phyloP scores from a whole-genome alignment of 768 basidiomycete genomes.

The Mycena kentingensis region DNA sequence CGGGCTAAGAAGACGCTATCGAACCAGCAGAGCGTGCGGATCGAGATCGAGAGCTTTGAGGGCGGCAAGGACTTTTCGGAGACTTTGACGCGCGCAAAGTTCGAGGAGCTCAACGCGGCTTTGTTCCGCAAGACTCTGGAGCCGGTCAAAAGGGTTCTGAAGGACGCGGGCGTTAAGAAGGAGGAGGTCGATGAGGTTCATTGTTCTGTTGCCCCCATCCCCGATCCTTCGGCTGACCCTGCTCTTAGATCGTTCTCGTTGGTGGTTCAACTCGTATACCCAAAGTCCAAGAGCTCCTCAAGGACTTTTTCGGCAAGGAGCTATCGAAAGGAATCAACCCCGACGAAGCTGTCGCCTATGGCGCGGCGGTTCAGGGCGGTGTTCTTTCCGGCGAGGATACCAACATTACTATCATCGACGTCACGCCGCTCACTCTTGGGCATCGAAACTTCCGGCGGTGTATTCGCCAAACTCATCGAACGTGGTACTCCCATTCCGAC shows the following conservation, averaged over 20 bases:
- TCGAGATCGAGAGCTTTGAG: conserved; percentile 72
- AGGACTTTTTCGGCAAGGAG: conserved; percentile 70
- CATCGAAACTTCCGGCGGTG: conserved; percentile 68
- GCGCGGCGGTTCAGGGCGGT: conserved; percentile 70
- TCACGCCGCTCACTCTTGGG: conserved; percentile 56
- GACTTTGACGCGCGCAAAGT: conserved; percentile 79
- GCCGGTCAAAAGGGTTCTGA: conserved; percentile 81
- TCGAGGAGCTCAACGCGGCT: conserved; percentile 83
- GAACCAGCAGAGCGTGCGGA: conserved; percentile 44
- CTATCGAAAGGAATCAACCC: conserved; percentile 70
- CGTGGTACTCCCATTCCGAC: conserved; percentile 56
- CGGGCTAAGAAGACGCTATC: conserved; percentile 74
- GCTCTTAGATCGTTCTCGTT: conserved; percentile 44
- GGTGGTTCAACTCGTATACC: conserved; percentile 77
- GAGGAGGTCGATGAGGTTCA: conserved; percentile 70
- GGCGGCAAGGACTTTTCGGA: conserved; percentile 78
- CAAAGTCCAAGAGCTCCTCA: conserved; percentile 64
- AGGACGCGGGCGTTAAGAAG: conserved; percentile 79
- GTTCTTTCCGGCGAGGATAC: conserved; percentile 61
- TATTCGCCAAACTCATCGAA: conserved; percentile 56
- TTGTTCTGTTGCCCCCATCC: conserved; percentile 1
- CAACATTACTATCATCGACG: conserved; percentile 57
- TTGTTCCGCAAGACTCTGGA: conserved; percentile 85
- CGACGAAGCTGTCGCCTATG: conserved; percentile 75
- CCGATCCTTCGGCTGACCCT: not conserved